Conservation (phyloP, 352 stramenopile species). For the Bremia lactucae region DNA sequence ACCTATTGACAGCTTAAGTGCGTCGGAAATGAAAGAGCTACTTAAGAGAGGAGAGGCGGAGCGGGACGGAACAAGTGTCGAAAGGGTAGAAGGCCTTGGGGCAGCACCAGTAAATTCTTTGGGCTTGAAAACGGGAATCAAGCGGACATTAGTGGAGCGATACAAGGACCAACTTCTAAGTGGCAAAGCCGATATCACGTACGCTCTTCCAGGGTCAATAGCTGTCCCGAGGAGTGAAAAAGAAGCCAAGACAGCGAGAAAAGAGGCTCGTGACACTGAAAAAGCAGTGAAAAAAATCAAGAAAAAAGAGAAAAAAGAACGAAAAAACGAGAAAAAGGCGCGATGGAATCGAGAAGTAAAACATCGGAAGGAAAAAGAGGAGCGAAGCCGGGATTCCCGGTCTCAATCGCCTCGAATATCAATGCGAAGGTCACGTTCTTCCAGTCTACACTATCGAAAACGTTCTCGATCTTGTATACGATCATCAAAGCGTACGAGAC, state of each 20-base stretch:
- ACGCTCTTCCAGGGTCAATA: constrained; percentile 43
- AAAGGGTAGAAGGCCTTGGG: constrained; percentile 81
- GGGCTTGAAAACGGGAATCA: constrained; percentile 34
- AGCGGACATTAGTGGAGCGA: constrained; percentile 58
- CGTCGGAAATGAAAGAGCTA: constrained; percentile 79
- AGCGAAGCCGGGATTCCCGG: constrained; percentile 2
- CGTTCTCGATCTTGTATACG: constrained; percentile 15
- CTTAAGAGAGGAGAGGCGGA: constrained; percentile 68
- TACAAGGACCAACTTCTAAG: constrained; percentile 56
- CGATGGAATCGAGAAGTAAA: constrained; percentile 5
- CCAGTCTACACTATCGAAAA: constrained; percentile 1
- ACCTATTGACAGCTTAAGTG: constrained; percentile 42
- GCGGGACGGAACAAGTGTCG: constrained; percentile 50
- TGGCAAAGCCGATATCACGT: constrained; percentile 44
- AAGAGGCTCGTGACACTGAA: constrained; percentile 41
- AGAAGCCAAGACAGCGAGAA: constrained; percentile 42
- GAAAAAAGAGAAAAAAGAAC: constrained; percentile 60
- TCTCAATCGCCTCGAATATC: constrained; percentile 6
- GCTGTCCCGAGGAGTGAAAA: constrained; percentile 18
- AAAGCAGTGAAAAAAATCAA: constrained; percentile 56
- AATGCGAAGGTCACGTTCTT: constrained; percentile 7
- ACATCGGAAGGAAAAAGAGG: constrained; percentile 4
- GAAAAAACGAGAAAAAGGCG: constrained; percentile 25
- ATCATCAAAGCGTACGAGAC: too few species aligned
- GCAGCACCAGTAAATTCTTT: constrained; percentile 43